Evolutionary conservation across 176 grass and related monocot genomes (phyloP), one percentile per base, ranked within the genome.

Genomic region (Eleusine indica): DNA sequence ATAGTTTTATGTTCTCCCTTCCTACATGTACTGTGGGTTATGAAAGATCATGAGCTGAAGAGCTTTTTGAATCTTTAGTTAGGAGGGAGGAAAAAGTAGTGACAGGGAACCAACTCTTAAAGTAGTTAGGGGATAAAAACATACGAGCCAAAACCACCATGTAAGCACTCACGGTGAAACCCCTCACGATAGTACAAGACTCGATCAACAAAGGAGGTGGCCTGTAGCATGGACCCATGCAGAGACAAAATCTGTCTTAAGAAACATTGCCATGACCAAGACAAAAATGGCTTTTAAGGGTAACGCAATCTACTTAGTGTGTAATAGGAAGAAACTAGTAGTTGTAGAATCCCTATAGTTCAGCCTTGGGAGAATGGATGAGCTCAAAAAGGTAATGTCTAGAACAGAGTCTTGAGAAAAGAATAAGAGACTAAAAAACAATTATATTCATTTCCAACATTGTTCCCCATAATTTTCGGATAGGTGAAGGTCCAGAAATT

Each of bases 101-200:
- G 40, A 11, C 17, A n/a, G 18, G 17, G 38, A 42, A 69, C 41
- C 2, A 69, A 42, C 67, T 21, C 17, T 69, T 3, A 4, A 21
- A 69, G 14, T 42, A 42, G 67, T 41, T 69, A 16, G 7, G 65
- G 38, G 38, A 21, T 52, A 52, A 14, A 52, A 41, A 41, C 67
- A 69, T 69, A 69, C 37, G 15, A 41, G 67, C 39, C 38, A 69
- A 40, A 38, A 69, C 38, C 38, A 69, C 67, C 67, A 69, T 69
- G 67, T 42, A 69, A 69, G 38, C 67, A 69, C 17, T 37, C 67
- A 69, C 67, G 67, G 16, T 37, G 67, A 69, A 69, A 69, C 17
- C 67, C 67, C 67, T 69, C 67, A 7, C 37, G 67, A 21, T 69
- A 42, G 18, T 42, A 69, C 1, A 69, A 42, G 7, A 69, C 67